Base-by-base conservation (phyloP, 805 yeast genomes). In the Candida fluviatilis region DNA sequence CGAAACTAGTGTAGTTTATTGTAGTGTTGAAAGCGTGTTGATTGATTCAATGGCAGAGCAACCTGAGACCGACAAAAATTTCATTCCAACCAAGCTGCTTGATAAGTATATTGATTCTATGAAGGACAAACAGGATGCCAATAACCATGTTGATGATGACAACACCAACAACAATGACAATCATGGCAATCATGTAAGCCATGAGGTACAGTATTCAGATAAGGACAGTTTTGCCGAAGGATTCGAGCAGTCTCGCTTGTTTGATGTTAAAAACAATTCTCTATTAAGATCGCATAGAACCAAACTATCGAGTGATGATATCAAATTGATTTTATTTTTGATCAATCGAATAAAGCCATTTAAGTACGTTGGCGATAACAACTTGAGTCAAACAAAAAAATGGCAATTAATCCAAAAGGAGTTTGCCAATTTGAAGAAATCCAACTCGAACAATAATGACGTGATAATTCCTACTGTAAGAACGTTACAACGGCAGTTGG, bases 281-380 rank as follows among this genome's bases (percentile, higher is more conserved):
- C 26, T 34, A 10, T 18, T 26, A 12, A 17, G 31, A n/a, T 14
- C 21, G 4, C 47, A 51, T 24, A 40, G 66, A 19, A 45, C 59
- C 0, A 61, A 60, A 43, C 45, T 63, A 29, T 48, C 58, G 8
- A 35, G 42, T 13, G 48, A 49, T 24, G 67, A 63, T 34, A 56
- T 62, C 12, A 50, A 46, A 39, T 45, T 62, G 5, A 60, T 63
- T 5, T 42, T 62, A n/a, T 57, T 51, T 34, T 43, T 62, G 24
- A 63, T 60, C 12, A 45, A 54, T 17, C 46, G 51, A 18, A 50
- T 60, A 24, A 62, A 61, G 37, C 69, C 69, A 3, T 63, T 63
- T 49, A 62, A 62, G 40, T 63, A 62, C 39, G 52, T 61, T 16
- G 69, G 69, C 6, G 64, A 63, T 36, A 42, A 66, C 25, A 47